phyloP scores from a whole-genome alignment of 2,329 filamentous ascomycete species.

The Neocatenulostroma microsporum region DNA sequence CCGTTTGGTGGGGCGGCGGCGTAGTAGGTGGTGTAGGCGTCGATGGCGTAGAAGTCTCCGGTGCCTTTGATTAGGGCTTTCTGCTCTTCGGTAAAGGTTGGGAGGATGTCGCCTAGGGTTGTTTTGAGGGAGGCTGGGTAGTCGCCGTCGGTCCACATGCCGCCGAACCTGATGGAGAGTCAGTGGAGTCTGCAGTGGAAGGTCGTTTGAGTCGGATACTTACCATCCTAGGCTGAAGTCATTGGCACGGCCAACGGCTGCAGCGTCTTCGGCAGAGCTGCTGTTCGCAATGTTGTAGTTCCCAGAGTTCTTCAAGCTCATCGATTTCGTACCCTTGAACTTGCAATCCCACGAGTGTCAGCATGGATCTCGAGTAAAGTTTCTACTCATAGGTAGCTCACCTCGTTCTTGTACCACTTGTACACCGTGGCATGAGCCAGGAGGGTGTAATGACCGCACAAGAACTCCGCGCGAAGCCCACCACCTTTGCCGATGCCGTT shows the following conservation, averaged over 20 bases:
- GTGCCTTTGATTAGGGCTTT: constrained; percentile 26
- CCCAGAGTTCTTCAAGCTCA: constrained; percentile 30
- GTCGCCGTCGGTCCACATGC: constrained; percentile 40
- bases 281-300: constrained; percentile 30
- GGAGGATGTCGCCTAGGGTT: constrained; percentile 27
- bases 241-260: constrained; percentile 25
- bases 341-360: too few species aligned
- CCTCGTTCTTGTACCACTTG: constrained; percentile 39
- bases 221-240: constrained; percentile 34
- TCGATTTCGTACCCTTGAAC: constrained; percentile 31
- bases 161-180: too few species aligned
- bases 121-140: constrained; percentile 34
- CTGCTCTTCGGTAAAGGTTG: constrained; percentile 27
- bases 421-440: constrained; percentile 34
- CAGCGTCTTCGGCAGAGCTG: constrained; percentile 27
- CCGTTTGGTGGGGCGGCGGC: constrained; percentile 22
- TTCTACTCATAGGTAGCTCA: too few species aligned
- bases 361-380: too few species aligned
- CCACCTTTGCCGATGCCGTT: constrained; percentile 32
- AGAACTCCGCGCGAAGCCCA: constrained; percentile 2
- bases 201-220: too few species aligned
- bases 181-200: too few species aligned
- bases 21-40: constrained; percentile 29
- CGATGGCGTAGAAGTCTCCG: constrained; percentile 30
- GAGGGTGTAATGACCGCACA: constrained; percentile 33